Evolutionary conservation across 805 yeast species (phyloP), one percentile per base, ranked within the genome.

Genomic region (Candida broadrunensis): DNA sequence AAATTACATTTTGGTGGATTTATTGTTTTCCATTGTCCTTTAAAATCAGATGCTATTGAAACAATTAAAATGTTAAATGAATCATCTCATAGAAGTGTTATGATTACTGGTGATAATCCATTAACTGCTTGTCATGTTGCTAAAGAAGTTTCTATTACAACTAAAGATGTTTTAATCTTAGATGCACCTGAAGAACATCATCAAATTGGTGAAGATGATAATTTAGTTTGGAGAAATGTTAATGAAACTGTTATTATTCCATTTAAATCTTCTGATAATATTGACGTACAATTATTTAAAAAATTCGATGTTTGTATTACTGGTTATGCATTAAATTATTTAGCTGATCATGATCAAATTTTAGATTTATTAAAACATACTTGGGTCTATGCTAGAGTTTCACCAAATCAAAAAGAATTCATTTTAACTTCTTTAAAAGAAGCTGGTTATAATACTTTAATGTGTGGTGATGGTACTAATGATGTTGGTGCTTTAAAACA

Each of bases 401-500:
- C 98, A 5, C 99, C 99, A 31, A 58, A 85, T 19, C 99, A 93
- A 70, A 93, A 93, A 68, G 99, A 93, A 66, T 88, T 85, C 51
- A 82, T 93, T 53, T 73, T 93, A 55, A 83, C 81, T 46, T 78
- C 89, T 29, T 78, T 88, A 61, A 93, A 91, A 63, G 83, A 80
- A 47, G 76, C 88, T 61, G 97, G 97, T 19, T 93, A 91, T 67
- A 85, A 80, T 58, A 93, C 98, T 18, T 76, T 93, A 54, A 93
- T 93, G 99, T 93, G 99, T 68, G 99, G 99, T 74, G 99, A 93
- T 68, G 99, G 99, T 67, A 93, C 99, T n/a, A 93, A 93, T 60
- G 99, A 93, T 73, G 99, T 93, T 37, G 99, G 99, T 65, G 99
- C 99, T 40, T 78, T 93, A 67, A 93, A 93, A 65, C 98, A 93